Evolutionary conservation across 257 asterid genomes (phyloP), one percentile per base, ranked within the genome.

Genomic region (Marsdenia floribunda): DNA sequence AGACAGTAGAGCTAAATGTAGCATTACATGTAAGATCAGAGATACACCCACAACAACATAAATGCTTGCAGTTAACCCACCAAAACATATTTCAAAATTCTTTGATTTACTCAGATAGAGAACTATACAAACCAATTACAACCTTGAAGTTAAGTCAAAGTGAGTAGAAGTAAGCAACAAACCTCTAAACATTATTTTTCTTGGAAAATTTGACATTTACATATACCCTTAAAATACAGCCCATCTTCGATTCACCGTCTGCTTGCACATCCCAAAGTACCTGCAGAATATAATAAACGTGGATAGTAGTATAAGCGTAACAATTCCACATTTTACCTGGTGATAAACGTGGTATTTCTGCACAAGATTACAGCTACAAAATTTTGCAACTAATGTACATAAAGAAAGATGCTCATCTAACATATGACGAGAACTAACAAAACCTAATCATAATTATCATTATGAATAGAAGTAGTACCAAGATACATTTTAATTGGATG

Each of bases 171-270:
- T n/a, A n/a, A n/a, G n/a, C n/a, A n/a, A n/a, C n/a, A n/a, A n/a
- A 95, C 99, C 99, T 92, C 83, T 95, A 85, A 88, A 92, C 89
- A 95, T 90, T 68, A 98, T 92, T 86, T 80, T 89, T n/a, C 92
- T 88, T 95, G 78, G 96, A 87, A 81, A 95, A 92, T 66, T 90
- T 88, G 73, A 95, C 93, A 74, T 88, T 82, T 80, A 82, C 77
- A 79, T 90, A 95, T 72, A 92, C 89, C 85, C 87, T 89, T 87
- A 95, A 76, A 70, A 74, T 61, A 85, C 98, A 95, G 75, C 93
- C 87, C 72, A 75, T 83, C 33, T 71, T 78, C 44, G 87, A 84
- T 77, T 73, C 89, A 82, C 76, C 87, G 71, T 81, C 90, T 78
- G 79, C 80, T 77, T 84, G 83, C 26, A 90, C 87, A 83, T 92